Conservation (phyloP, 805 yeast genomes). For the Candida andamanensis region DNA sequence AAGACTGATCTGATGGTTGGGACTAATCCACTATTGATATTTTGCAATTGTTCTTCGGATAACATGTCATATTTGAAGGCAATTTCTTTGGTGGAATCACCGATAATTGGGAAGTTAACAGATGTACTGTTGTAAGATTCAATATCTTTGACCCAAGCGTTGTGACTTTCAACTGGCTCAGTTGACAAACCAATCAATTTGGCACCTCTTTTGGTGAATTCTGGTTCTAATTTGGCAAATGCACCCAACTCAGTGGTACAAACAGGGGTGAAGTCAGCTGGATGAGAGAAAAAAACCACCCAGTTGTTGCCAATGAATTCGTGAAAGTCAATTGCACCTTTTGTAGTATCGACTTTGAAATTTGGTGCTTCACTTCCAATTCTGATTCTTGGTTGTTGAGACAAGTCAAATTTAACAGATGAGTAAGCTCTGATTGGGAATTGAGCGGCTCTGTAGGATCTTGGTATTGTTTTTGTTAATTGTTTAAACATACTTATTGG, state of each 20-base stretch:
- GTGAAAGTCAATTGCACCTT: constrained; percentile 60
- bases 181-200: constrained; percentile 67
- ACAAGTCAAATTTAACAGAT: constrained; percentile 23
- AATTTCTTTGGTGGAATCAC: constrained; percentile 58
- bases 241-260: constrained; percentile 79
- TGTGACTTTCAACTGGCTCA: constrained; percentile 57
- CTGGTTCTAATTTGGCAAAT: constrained; percentile 65
- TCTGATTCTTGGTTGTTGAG: constrained; percentile 41
- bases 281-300: constrained; percentile 69
- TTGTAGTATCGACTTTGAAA: constrained; percentile 58
- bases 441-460: constrained; percentile 4
- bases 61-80: constrained; percentile 65
- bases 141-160: constrained; percentile 66
- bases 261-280: constrained; percentile 75
- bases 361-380: constrained; percentile 67
- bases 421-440: constrained; percentile 17
- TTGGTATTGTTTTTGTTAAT: constrained; percentile 6
- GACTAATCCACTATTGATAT: constrained; percentile 56
- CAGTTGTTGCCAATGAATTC: constrained; percentile 57
- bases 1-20: constrained; percentile 69
- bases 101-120: constrained; percentile 62
- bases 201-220: constrained; percentile 59
- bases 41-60: constrained; percentile 59
- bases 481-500: constrained; percentile 12
- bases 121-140: constrained; percentile 36